Evolutionary conservation across 768 basidiomycete genomes (phyloP).

Genomic region (Rhizopogon roseolus): DNA sequence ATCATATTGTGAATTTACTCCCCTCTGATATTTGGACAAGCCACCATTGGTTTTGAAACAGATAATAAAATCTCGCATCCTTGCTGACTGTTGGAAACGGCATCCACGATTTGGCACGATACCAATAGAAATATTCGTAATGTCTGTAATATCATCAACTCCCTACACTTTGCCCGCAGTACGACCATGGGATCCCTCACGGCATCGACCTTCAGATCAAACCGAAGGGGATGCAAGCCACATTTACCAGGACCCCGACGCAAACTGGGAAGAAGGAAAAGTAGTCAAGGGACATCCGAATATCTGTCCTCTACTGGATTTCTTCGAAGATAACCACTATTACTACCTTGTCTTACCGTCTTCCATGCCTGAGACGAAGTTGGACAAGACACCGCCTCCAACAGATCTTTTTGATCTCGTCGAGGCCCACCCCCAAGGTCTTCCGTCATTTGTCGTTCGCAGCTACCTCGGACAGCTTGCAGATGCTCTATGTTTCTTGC

Average conservation of each 20-base stretch:
- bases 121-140: constrained; percentile 95
- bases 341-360: constrained; percentile 92
- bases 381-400: constrained; percentile 49
- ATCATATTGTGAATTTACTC: constrained; percentile 11
- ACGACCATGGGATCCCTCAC: constrained; percentile 81
- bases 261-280: constrained; percentile 65
- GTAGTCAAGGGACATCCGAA: constrained; percentile 88
- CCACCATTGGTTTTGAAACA: constrained; percentile 94
- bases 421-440: constrained; percentile 81
- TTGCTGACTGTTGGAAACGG: constrained; percentile 99
- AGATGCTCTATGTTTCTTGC: constrained; percentile 85
- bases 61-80: constrained; percentile 95
- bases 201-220: constrained; percentile 25
- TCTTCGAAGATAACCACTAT: constrained; percentile 94
- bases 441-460: constrained; percentile 68
- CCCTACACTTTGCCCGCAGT: constrained; percentile 73
- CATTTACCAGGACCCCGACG: constrained; percentile 6
- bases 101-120: constrained; percentile 94
- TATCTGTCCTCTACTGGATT: constrained; percentile 91
- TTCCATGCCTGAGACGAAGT: constrained; percentile 53
- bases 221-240: constrained; percentile 6
- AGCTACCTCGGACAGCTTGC: constrained; percentile 92
- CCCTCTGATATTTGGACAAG: constrained; percentile 33
- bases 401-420: constrained; percentile 95
- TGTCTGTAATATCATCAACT: constrained; percentile 84